Conservation (phyloP, 179 eudicot species). For the Sideroxylon spinosum region DNA sequence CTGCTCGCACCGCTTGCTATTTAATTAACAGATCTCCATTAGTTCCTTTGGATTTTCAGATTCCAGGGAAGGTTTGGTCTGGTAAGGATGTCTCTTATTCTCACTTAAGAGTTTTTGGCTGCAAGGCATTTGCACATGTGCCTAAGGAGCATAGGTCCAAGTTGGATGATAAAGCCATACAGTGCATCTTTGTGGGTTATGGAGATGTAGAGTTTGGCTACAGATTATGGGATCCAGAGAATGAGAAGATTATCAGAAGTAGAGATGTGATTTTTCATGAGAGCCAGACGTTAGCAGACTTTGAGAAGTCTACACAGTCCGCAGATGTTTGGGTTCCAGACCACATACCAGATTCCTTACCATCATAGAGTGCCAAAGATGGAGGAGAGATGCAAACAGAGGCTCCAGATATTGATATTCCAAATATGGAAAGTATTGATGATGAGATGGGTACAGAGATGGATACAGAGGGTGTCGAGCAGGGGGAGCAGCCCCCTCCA, state of each 20-base stretch:
- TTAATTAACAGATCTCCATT: neutral
- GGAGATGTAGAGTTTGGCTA: neutral
- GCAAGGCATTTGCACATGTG: neutral
- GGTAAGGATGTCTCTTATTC: neutral
- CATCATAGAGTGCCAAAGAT: neutral
- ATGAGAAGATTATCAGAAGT: neutral
- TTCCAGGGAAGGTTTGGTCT: no score
- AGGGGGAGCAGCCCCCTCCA: neutral
- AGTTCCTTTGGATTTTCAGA: neutral
- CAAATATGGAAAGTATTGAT: neutral
- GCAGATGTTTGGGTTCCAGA: neutral
- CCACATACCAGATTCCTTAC: neutral
- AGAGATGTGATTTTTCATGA: neutral
- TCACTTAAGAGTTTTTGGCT: neutral
- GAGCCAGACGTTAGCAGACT: neutral
- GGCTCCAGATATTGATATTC: neutral
- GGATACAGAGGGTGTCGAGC: no score
- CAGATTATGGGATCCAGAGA: neutral
- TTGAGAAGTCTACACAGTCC: neutral
- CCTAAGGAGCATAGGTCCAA: neutral
- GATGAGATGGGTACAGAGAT: no score
- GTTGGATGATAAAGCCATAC: no score
- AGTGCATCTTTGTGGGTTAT: neutral
- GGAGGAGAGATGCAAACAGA: neutral
- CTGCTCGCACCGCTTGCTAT: neutral